phyloP scores from a whole-genome alignment of 129 eudicot species.

The Mikania micrantha region DNA sequence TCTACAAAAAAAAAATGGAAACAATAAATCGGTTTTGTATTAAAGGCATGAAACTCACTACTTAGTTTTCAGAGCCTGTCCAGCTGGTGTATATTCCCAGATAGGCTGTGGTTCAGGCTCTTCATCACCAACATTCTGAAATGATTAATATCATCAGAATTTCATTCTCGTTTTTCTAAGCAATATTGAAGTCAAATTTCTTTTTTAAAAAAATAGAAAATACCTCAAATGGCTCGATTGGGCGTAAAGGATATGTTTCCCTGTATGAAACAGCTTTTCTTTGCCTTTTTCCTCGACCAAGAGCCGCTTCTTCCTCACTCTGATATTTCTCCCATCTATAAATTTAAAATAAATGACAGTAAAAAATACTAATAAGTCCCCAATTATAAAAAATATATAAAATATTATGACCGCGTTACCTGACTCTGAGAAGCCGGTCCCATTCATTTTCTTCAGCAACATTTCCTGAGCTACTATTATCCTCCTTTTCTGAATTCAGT shows the following conservation, averaged over 20 bases:
- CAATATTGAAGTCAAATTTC: background rate
- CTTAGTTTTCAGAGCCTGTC: conserved; percentile 72
- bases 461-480: conserved; percentile 35
- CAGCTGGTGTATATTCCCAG: conserved; percentile 78
- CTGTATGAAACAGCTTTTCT: conserved; percentile 87
- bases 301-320: conserved; percentile 92
- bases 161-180: background rate
- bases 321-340: conserved; percentile 95
- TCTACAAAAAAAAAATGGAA: background rate
- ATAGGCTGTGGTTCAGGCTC: conserved; percentile 68
- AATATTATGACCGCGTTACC: conserved; percentile 33
- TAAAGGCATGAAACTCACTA: conserved; percentile 50
- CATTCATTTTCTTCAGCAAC: conserved; percentile 89
- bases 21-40: background rate
- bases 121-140: conserved; percentile 60
- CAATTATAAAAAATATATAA: background rate
- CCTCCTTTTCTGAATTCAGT: conserved; percentile 46
- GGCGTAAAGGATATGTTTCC: conserved; percentile 65
- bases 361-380: background rate
- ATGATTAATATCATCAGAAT: background rate
- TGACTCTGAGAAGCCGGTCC: conserved; percentile 91
- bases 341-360: background rate
- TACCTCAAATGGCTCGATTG: conserved; percentile 60
- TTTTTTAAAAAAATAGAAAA: background rate
- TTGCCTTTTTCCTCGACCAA: conserved; percentile 92